Evolutionary conservation across 495 filamentous ascomycete species (phyloP).

Genomic region (Sordaria brevicollis): DNA sequence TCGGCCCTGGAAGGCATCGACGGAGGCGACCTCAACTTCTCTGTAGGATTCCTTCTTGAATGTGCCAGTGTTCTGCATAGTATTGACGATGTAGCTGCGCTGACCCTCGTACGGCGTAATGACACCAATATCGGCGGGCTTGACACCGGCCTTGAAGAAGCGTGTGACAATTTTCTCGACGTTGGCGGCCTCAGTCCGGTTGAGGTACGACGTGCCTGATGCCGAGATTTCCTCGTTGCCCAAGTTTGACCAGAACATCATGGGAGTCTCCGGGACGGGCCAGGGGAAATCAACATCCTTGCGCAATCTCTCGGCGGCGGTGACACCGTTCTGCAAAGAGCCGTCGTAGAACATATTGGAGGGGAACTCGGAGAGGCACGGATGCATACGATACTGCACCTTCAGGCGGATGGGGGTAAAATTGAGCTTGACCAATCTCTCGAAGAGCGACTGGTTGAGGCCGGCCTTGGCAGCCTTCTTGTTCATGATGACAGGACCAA

Average conservation of each 20-base stretch:
- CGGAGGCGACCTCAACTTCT: conserved; percentile 96
- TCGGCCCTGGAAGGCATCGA: conserved; percentile 97
- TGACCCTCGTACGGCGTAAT: conserved; percentile 99
- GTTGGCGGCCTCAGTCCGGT: conserved; percentile 92
- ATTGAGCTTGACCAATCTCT: conserved; percentile 89
- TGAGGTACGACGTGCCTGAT: conserved; percentile 94
- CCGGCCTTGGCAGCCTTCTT: conserved; percentile 98
- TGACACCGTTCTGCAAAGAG: conserved; percentile 93
- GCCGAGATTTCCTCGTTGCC: conserved; percentile 98
- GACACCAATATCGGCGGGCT: conserved; percentile 85
- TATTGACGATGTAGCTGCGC: conserved; percentile 95
- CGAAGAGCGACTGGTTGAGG: conserved; percentile 93
- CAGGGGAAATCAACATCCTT: conserved; percentile 97
- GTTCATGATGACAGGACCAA: conserved; percentile 99
- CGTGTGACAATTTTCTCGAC: conserved; percentile 97
- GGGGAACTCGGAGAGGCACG: conserved; percentile 93
- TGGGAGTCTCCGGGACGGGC: conserved; percentile 86
- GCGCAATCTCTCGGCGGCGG: conserved; percentile 74
- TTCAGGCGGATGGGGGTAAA: conserved; percentile 88
- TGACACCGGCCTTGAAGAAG: conserved; percentile 98
- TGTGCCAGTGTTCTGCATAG: conserved; percentile 93
- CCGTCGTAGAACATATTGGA: conserved; percentile 99
- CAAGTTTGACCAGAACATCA: conserved; percentile 99
- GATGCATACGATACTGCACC: conserved; percentile 99
- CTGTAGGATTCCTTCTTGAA: conserved; percentile 99